Conservation (phyloP, 208 protist genomes). For the Novymonas esmeraldas region DNA sequence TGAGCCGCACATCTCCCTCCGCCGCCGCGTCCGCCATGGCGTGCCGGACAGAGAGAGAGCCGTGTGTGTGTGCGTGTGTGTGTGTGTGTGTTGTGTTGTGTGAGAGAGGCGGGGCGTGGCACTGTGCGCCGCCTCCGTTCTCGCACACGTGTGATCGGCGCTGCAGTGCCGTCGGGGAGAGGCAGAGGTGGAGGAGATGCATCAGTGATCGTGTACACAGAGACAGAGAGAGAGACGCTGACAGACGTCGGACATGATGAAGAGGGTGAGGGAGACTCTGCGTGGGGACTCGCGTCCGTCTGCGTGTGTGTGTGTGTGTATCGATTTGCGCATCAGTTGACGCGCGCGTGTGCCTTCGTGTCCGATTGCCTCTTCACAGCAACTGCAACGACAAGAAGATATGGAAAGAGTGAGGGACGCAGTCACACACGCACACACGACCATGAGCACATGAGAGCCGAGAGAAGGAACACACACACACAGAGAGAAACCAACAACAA, state of each 20-base stretch:
- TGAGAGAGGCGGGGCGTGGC: too few relatives aligned
- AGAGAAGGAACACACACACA: neutral
- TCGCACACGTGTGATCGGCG: too few relatives aligned
- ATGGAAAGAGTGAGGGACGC: too few relatives aligned
- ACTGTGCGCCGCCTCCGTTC: too few relatives aligned
- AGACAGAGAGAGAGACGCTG: neutral
- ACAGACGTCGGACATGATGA: neutral
- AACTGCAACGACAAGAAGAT: too few relatives aligned
- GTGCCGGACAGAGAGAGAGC: too few relatives aligned
- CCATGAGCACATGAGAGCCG: neutral
- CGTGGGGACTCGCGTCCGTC: neutral
- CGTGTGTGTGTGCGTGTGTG: neutral
- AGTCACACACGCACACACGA: too few relatives aligned
- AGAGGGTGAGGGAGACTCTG: neutral
- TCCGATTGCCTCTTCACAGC: too few relatives aligned
- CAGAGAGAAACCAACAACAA: too few relatives aligned
- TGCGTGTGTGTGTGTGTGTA: constrained; percentile 1
- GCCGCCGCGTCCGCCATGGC: neutral
- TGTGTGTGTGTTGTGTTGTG: neutral
- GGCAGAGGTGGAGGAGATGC: too few relatives aligned
- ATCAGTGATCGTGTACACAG: neutral
- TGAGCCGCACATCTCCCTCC: constrained; percentile 31
- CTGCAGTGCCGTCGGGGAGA: too few relatives aligned
- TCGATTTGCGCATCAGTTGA: neutral
- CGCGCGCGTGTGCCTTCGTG: neutral